Base-by-base conservation (phyloP, 176 grass and related monocot species). In the Saccharum officinarum region DNA sequence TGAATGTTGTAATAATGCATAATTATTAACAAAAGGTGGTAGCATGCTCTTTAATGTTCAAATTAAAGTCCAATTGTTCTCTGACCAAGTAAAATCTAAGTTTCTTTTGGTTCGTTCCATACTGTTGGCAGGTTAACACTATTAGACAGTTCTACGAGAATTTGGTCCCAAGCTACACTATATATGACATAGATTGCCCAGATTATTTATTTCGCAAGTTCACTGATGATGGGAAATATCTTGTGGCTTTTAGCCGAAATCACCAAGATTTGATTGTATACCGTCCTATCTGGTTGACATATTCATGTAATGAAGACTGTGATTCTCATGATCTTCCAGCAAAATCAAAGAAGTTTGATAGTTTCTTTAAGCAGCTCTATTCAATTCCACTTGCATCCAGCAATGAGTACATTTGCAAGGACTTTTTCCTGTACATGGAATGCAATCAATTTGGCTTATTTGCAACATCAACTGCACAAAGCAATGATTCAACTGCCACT, bases 141-240 rank as follows among this genome's bases (percentile, higher is more conserved):
- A 82, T 92, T 47, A 89, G 96, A 69, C 96, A 98, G 33, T 95
- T 98, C 62, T 95, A 95, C 59, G 96, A 98, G 83, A 98, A 98
- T 86, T 75, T 98, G 75, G 90, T 90, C 80, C 96, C 89, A 31
- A 92, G 85, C 38, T 90, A 90, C 83, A 95, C 93, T 54, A 86
- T 98, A 72, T 92, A 78, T 57, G 96, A 98, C 77, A 82, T 98
- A 72, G 91, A 98, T 84, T 93, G 89, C 50, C 96, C 96, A 10
- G 96, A 98, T 74, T 87, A 83, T 82, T 92, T 73, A 13, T 95
- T 98, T 62, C 91, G 93, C 71, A 98, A 95, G 81, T 90, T 98
- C 79, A 98, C 96, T 16, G 93, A 98, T 52, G 96, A 98, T 34
- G 96, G 96, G 1, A 90, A 80, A 10, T 98, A 92, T 91, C 93